Percentiles rank a stretch among this genome's conserved stretches.
Conservation (phyloP, 306 rosid species). For the Oemleria cerasiformis region DNA sequence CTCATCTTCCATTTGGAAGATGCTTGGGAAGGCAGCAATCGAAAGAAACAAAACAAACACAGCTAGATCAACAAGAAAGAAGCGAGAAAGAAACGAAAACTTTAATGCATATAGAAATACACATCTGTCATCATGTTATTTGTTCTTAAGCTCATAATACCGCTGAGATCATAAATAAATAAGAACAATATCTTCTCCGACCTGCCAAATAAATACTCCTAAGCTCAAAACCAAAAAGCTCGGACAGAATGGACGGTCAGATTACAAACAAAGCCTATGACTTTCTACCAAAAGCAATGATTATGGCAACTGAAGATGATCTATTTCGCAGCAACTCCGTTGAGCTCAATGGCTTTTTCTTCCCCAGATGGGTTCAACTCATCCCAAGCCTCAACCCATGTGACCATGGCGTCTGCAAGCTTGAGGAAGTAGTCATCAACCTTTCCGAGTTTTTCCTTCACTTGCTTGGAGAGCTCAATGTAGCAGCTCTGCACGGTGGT, state of each 20-base stretch:
- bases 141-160: conserved; percentile 22
- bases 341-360: conserved; percentile 16
- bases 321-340: conserved; percentile 32
- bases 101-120: conserved; percentile 15
- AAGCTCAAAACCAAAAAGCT: conserved; percentile 28
- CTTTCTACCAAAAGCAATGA: conserved; percentile 18
- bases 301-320: conserved; percentile 4
- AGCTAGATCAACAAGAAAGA: no score
- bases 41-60: conserved; percentile 1
- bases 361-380: conserved; percentile 49
- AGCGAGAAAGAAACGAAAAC: not conserved
- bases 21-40: not conserved
- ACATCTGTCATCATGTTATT: conserved; percentile 20
- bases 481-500: conserved; percentile 68
- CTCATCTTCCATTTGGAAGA: not conserved
- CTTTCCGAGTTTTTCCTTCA: conserved; percentile 64
- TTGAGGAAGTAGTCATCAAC: conserved; percentile 69
- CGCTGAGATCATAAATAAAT: not conserved
- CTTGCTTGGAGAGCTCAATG: conserved; percentile 76
- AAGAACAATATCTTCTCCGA: conserved; percentile 32
- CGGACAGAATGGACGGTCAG: conserved; percentile 26
- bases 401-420: conserved; percentile 80
- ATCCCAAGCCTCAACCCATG: conserved; percentile 90
- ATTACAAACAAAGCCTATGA: conserved; percentile 13
- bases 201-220: conserved; percentile 28